Conservation (phyloP, 1,139 yeast species). For the Candida sanyaensis region DNA sequence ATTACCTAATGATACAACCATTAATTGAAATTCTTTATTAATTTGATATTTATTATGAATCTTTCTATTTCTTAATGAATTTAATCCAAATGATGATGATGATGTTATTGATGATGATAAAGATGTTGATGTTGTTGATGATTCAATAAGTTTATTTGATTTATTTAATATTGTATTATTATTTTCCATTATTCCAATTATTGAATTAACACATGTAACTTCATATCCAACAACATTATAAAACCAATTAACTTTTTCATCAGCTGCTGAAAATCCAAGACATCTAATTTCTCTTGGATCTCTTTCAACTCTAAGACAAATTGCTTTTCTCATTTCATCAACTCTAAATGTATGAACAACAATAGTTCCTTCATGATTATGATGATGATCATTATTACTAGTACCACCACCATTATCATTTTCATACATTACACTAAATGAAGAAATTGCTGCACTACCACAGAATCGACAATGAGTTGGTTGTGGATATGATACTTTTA, state of each 20-base stretch:
- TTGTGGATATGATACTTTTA: conserved; percentile 74
- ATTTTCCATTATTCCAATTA: conserved; percentile 63
- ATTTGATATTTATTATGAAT: not conserved
- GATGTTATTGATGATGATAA: too few species aligned
- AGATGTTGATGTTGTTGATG: too few species aligned
- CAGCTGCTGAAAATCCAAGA: conserved; percentile 75
- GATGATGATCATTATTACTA: conserved; percentile 54
- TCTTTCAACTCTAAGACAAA: conserved; percentile 87
- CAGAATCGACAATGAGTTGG: conserved; percentile 90
- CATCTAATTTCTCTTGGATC: conserved; percentile 91
- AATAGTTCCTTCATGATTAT: conserved; percentile 49
- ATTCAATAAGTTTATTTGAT: not conserved
- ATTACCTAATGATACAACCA: conserved; percentile 34
- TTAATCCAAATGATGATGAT: conserved; percentile 19
- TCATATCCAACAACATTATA: conserved; percentile 75
- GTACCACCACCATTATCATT: conserved; percentile 48
- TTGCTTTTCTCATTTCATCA: conserved; percentile 65
- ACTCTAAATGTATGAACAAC: conserved; percentile 73
- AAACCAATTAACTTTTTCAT: conserved; percentile 70
- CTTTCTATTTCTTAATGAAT: conserved; percentile 19
- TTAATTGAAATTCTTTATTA: conserved; percentile 34
- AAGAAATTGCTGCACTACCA: conserved; percentile 80
- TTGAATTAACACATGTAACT: conserved; percentile 71
- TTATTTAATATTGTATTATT: not conserved
- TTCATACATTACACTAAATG: conserved; percentile 72